Evolutionary conservation across 2,329 filamentous ascomycete genomes (phyloP), one percentile per base, ranked within the genome.

Genomic region (Aureobasidium mangrovei): DNA sequence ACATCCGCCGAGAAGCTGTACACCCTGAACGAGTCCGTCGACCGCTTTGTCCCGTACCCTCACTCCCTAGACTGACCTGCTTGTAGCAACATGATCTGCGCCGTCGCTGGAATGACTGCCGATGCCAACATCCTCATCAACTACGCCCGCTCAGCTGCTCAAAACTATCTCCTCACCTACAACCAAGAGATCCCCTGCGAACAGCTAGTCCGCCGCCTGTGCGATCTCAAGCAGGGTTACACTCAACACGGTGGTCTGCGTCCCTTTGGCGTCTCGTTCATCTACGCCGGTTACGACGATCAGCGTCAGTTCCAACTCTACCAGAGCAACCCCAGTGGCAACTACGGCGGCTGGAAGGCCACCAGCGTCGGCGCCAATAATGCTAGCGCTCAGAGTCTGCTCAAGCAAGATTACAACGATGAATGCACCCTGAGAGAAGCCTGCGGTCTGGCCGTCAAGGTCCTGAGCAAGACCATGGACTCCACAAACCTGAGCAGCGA

Each of bases 61-160:
- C 27, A 33, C 12, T 12, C 26, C 7, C 5, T 2, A 7, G 7
- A 36, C 53, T 54, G 43, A 54, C 31, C 7, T 7, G n/a, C 6
- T 9, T n/a, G 7, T 62, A 97, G 91, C 77, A 98, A 98, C 79
- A 98, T 98, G 94, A 97, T 98, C 74, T 96, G 91, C 74, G 93
- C 93, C 58, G 93, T 98, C 57, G 93, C 93, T 65, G 93, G 93
- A 69, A 97, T 98, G 91, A 98, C 91, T 43, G 93, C 93, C 67
- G 93, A 98, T 70, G 93, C 93, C 72, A 98, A 98, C 78, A 98
- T 98, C 73, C 89, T 98, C 71, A 98, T 98, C 83, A 98, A 98
- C 80, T 96, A 94, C 74, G 94, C 93, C 70, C 90, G 93, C 65
- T 89, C 95, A 81, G 87, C 88, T 66, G 93, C 93, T 65, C 93